Conservation (phyloP, 2,329 filamentous ascomycete genomes). For the Pseudopyrenochaeta lycopersici region DNA sequence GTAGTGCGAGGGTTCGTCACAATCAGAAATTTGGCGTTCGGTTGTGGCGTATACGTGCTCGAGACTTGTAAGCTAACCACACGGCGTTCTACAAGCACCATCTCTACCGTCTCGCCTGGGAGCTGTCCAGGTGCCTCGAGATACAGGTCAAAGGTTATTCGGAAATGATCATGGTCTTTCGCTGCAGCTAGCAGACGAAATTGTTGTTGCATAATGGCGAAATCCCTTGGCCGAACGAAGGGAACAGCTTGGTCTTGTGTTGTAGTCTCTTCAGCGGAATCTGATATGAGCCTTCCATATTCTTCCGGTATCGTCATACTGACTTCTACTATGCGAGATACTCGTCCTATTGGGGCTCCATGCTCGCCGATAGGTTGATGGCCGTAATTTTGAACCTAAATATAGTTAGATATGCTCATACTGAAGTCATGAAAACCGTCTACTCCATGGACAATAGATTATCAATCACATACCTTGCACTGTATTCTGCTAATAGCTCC, state of each 20-base stretch:
- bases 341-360: neutral
- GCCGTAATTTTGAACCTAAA: slow-evolving; percentile 2
- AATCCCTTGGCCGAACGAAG: slow-evolving; percentile 1
- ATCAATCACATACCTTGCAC: slow-evolving; percentile 1
- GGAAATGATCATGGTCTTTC: slow-evolving; percentile 3
- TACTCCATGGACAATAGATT: no score
- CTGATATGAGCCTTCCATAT: neutral
- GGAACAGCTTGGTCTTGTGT: neutral
- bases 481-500: slow-evolving; percentile 3
- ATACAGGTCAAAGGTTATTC: slow-evolving; percentile 6
- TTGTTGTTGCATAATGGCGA: slow-evolving; percentile 1
- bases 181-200: slow-evolving; percentile 6
- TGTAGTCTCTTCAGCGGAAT: neutral
- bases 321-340: neutral
- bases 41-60: slow-evolving; percentile 3
- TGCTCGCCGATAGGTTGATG: slow-evolving; percentile 1
- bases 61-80: slow-evolving; percentile 5
- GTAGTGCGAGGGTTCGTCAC: slow-evolving; percentile 10
- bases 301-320: neutral
- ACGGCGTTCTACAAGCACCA: slow-evolving; percentile 7
- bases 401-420: neutral
- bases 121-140: slow-evolving; percentile 1
- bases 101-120: neutral
- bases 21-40: slow-evolving; percentile 6
- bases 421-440: neutral